These are phyloP conservation scores for Nothophoma quercina DNA, from an alignment of 2,329 filamentous ascomycete genomes.

Conservation along the genomic window DNA sequence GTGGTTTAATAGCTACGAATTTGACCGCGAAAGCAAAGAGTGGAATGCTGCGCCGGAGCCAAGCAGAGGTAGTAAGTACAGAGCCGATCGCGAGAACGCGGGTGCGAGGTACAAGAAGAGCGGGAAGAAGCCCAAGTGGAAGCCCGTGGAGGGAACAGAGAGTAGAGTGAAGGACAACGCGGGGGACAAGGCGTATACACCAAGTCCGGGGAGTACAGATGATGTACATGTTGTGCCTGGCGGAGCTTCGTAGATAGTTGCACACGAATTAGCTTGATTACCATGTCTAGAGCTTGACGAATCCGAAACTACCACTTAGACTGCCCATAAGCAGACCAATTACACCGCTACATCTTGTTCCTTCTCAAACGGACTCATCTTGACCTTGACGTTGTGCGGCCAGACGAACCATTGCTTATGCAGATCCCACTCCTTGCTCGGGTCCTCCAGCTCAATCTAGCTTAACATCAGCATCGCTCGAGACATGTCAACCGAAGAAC, in stretches of 20 bases:
- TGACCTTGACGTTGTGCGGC: slow-evolving; percentile 44
- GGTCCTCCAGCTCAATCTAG: slow-evolving; percentile 48
- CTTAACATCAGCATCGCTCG: not conserved
- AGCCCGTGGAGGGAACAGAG: not conserved
- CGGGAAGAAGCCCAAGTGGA: not conserved
- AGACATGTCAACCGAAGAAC: not conserved
- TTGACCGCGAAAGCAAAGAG: slow-evolving; percentile 42
- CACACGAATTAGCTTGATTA: no score
- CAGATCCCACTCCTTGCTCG: slow-evolving; percentile 49
- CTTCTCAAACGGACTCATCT: slow-evolving; percentile 26
- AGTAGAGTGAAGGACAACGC: slow-evolving; percentile 1
- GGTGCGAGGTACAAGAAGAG: not conserved
- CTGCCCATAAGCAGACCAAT: no score
- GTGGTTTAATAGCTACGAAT: slow-evolving; percentile 54
- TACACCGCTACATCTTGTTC: no score
- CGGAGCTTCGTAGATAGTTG: no score
- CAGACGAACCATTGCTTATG: slow-evolving; percentile 53
- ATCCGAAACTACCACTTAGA: no score
- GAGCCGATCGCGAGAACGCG: not conserved
- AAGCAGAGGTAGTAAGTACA: not conserved
- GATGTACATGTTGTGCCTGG: slow-evolving; percentile 8
- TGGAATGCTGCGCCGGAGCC: slow-evolving; percentile 27
- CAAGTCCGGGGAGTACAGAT: not conserved
- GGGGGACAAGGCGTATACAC: not conserved
- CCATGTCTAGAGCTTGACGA: no score